Conservation (phyloP, 768 basidiomycete genomes). For the Tricholoma saponaceum region DNA sequence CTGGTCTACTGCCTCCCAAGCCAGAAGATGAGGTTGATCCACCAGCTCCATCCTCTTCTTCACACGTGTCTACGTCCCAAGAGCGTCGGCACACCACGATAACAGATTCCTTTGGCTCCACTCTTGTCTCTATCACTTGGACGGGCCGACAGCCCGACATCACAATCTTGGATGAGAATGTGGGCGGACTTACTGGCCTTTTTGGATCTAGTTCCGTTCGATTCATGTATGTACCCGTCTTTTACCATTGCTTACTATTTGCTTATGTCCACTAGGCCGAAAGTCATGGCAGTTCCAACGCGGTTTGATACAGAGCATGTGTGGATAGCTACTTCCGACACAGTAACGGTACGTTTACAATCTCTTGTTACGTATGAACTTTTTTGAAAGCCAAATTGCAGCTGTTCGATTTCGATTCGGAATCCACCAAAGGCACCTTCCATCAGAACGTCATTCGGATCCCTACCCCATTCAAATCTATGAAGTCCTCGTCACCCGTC, state of each 20-base stretch:
- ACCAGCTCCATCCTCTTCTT: constrained; percentile 1
- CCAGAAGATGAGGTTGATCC: constrained; percentile 21
- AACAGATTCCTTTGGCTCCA: constrained; percentile 34
- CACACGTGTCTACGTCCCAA: not conserved
- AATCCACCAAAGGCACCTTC: constrained; percentile 46
- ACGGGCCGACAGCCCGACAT: constrained; percentile 50
- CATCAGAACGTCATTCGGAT: constrained; percentile 31
- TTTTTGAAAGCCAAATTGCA: constrained; percentile 17
- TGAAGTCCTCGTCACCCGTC: constrained; percentile 16
- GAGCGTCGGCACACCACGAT: constrained; percentile 39
- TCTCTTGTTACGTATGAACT: constrained; percentile 1
- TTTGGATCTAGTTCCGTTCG: constrained; percentile 54
- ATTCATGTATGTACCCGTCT: constrained; percentile 41
- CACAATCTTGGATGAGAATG: constrained; percentile 43
- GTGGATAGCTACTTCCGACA: constrained; percentile 54
- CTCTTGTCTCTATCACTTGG: constrained; percentile 50
- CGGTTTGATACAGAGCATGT: constrained; percentile 60
- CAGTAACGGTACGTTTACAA: constrained; percentile 40
- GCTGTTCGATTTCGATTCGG: constrained; percentile 52
- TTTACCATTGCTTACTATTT: not conserved
- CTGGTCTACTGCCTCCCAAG: constrained; percentile 31
- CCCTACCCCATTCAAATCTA: constrained; percentile 5
- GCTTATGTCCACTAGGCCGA: constrained; percentile 35
- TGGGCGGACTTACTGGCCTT: constrained; percentile 49
- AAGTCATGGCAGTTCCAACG: constrained; percentile 55